Evolutionary conservation across 129 eudicot genomes (phyloP).

Genomic region (sunflower (Helianthus annuus)): DNA sequence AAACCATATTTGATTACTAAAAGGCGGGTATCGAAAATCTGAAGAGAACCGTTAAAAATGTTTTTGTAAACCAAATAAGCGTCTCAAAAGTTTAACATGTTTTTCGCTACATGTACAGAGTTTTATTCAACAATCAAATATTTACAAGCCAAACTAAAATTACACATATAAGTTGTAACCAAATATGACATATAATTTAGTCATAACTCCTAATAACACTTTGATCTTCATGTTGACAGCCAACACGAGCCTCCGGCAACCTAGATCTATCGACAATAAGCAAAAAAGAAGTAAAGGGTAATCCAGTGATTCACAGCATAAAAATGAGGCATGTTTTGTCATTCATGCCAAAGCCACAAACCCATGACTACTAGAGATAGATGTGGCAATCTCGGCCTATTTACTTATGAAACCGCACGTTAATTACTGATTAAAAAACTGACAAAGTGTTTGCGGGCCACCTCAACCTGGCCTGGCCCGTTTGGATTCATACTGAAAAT

Average conservation of each 20-base stretch:
- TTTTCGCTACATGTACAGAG: neutral
- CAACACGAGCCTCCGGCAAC: slow-evolving; percentile 22
- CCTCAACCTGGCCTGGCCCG: neutral
- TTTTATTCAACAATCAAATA: slow-evolving; percentile 19
- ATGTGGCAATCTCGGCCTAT: neutral
- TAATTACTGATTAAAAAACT: neutral
- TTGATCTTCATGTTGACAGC: slow-evolving; percentile 19
- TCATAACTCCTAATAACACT: slow-evolving; percentile 17
- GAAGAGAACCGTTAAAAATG: neutral
- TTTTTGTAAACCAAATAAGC: neutral
- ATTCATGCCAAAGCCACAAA: neutral
- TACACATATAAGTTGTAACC: slow-evolving; percentile 10
- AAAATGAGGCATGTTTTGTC: neutral
- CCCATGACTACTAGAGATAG: neutral
- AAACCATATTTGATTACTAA: neutral
- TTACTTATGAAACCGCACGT: neutral
- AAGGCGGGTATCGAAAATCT: neutral
- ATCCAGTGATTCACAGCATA: slow-evolving; percentile 4
- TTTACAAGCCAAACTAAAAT: slow-evolving; percentile 21
- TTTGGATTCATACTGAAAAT: neutral
- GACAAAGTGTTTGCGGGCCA: neutral
- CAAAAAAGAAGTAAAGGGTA: neutral
- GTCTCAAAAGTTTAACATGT: neutral
- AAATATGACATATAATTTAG: slow-evolving; percentile 9
- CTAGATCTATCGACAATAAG: slow-evolving; percentile 15